A percentile compares a stretch with the other conserved stretches of the same genome.
phyloP scores from a whole-genome alignment of 306 rosid genomes.

The Sicyos edulis region DNA sequence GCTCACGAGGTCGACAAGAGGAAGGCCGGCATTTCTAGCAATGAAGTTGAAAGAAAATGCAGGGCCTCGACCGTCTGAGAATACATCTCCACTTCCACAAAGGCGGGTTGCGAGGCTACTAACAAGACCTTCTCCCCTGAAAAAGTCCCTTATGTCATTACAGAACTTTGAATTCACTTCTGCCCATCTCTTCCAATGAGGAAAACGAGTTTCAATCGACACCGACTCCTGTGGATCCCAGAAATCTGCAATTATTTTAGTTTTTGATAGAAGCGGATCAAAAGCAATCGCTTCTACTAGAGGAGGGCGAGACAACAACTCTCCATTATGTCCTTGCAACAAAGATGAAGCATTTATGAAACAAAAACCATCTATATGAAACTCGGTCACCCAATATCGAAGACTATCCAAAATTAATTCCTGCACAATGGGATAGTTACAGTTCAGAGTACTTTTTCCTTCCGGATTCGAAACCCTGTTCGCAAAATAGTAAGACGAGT shows the following conservation, averaged over 20 bases:
- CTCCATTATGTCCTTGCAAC: conserved; percentile 57
- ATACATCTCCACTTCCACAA: conserved; percentile 81
- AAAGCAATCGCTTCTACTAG: conserved; percentile 76
- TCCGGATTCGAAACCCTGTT: conserved; percentile 33
- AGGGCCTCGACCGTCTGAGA: conserved; percentile 75
- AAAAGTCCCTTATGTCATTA: conserved; percentile 53
- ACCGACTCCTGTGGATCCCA: conserved; percentile 57
- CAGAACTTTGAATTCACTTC: conserved; percentile 65
- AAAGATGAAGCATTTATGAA: conserved; percentile 73
- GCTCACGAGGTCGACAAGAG: conserved; percentile 88
- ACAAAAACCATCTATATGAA: conserved; percentile 87
- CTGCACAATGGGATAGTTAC: conserved; percentile 74
- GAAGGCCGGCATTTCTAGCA: conserved; percentile 57
- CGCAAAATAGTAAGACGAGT: conserved; percentile 46
- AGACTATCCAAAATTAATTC: conserved; percentile 74
- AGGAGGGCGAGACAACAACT: conserved; percentile 70
- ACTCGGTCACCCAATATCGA: conserved; percentile 77
- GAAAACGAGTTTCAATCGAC: conserved; percentile 48
- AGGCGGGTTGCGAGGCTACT: conserved; percentile 86
- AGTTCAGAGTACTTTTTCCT: conserved; percentile 44
- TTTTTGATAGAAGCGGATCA: conserved; percentile 69
- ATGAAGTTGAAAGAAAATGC: conserved; percentile 68
- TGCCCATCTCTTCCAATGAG: conserved; percentile 99
- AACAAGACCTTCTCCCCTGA: conserved; percentile 61
- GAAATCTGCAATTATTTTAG: conserved; percentile 73